A percentile compares a stretch with the other conserved stretches of the same genome.
Evolutionary conservation across 2,329 filamentous ascomycete genomes (phyloP).

Genomic region (Aspergillus melleus): DNA sequence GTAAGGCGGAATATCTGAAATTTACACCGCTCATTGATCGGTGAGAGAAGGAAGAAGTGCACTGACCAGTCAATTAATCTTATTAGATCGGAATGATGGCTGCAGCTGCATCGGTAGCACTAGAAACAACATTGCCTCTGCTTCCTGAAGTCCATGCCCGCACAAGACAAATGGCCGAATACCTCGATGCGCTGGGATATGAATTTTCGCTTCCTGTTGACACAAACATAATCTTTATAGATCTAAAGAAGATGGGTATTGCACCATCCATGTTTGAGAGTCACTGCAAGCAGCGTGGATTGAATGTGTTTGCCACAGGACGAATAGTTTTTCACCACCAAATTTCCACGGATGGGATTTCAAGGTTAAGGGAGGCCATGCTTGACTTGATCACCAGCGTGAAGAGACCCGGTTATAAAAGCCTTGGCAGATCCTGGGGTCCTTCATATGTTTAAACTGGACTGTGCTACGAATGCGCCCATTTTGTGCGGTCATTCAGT

Average conservation of each 20-base stretch:
- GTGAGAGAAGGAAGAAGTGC: no score
- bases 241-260: slow-evolving; percentile 23
- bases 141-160: slow-evolving; percentile 25
- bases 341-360: slow-evolving; percentile 23
- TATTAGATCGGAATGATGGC: slow-evolving; percentile 32
- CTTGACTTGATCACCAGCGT: slow-evolving; percentile 15
- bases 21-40: not conserved
- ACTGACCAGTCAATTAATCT: not conserved
- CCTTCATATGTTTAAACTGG: no score
- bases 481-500: no score
- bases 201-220: slow-evolving; percentile 24
- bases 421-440: no score
- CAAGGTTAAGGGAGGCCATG: slow-evolving; percentile 21
- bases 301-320: slow-evolving; percentile 22
- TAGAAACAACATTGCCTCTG: slow-evolving; percentile 23
- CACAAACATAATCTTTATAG: slow-evolving; percentile 30
- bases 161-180: slow-evolving; percentile 19
- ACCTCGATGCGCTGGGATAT: slow-evolving; percentile 21
- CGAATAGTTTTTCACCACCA: slow-evolving; percentile 30
- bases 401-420: no score
- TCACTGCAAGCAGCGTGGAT: slow-evolving; percentile 22
- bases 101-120: slow-evolving; percentile 23
- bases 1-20: not conserved
- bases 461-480: no score
- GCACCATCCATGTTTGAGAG: slow-evolving; percentile 18